Evolutionary conservation across 1,284 basidiomycete genomes (phyloP).

Genomic region (Ganoderma multipileum): DNA sequence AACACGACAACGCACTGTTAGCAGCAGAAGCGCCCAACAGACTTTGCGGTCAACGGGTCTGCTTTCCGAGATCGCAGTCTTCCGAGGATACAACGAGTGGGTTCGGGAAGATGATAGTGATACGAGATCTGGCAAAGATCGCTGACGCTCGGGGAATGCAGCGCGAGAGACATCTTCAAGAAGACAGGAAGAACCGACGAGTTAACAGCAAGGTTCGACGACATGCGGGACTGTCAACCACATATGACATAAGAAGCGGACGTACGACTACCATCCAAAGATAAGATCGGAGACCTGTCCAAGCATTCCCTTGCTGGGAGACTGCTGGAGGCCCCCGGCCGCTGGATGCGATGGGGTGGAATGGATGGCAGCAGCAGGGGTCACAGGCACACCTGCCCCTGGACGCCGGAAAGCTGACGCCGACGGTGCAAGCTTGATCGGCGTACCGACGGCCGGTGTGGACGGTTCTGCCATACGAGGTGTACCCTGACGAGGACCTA

Average conservation of each 20-base stretch:
- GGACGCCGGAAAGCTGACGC: slow-evolving; percentile 67
- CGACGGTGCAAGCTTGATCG: slow-evolving; percentile 73
- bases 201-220: not conserved
- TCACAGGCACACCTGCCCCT: slow-evolving; percentile 35
- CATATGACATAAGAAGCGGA: slow-evolving; percentile 31
- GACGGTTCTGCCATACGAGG: slow-evolving; percentile 25
- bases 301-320: slow-evolving; percentile 63
- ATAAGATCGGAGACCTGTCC: slow-evolving; percentile 80
- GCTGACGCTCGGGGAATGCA: not conserved
- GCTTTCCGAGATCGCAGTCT: not conserved
- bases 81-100: not conserved
- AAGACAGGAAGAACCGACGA: not conserved
- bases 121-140: not conserved
- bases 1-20: not conserved
- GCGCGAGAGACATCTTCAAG: not conserved
- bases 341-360: slow-evolving; percentile 2
- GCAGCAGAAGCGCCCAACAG: not conserved
- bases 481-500: slow-evolving; percentile 32
- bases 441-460: slow-evolving; percentile 50
- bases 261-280: slow-evolving; percentile 67
- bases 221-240: not conserved
- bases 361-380: slow-evolving; percentile 8
- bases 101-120: not conserved
- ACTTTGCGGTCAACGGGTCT: not conserved
- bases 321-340: slow-evolving; percentile 34